Percentiles rank a stretch among this genome's conserved stretches.
These are phyloP conservation scores for Brettanomyces naardenensis DNA, from an alignment of 805 yeast species.

Conservation along the genomic window DNA sequence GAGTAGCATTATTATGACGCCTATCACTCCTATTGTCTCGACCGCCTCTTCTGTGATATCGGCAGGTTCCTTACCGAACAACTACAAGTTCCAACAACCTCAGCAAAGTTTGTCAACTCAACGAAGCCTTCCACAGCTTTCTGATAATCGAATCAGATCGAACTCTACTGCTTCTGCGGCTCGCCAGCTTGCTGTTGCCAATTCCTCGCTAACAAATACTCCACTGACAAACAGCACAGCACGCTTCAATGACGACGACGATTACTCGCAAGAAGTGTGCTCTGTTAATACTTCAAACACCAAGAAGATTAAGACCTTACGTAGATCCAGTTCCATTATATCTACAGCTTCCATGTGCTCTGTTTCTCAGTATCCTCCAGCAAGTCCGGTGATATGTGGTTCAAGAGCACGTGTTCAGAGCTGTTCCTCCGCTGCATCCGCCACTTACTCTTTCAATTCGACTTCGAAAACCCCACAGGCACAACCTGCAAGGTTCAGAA, in stretches of 20 bases:
- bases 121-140: no score
- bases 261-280: slow-evolving; percentile 17
- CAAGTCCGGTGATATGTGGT: background rate
- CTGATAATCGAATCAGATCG: no score
- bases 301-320: slow-evolving; percentile 20
- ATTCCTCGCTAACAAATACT: background rate
- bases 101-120: background rate
- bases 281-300: slow-evolving; percentile 21
- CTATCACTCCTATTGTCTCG: slow-evolving; percentile 19
- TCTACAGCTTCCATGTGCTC: slow-evolving; percentile 19
- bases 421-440: slow-evolving; percentile 1
- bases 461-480: slow-evolving; percentile 2
- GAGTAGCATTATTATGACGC: slow-evolving; percentile 9
- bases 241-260: slow-evolving; percentile 4
- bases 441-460: slow-evolving; percentile 4
- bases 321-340: slow-evolving; percentile 22
- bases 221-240: no score
- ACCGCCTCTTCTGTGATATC: slow-evolving; percentile 17
- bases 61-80: slow-evolving; percentile 5
- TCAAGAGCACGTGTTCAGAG: slow-evolving; percentile 1
- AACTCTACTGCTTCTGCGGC: no score
- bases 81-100: background rate
- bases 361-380: slow-evolving; percentile 14
- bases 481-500: background rate
- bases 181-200: background rate